A percentile compares a stretch with the other conserved stretches of the same genome.
phyloP scores from a whole-genome alignment of 306 rosid species.

The Parietaria judaica region DNA sequence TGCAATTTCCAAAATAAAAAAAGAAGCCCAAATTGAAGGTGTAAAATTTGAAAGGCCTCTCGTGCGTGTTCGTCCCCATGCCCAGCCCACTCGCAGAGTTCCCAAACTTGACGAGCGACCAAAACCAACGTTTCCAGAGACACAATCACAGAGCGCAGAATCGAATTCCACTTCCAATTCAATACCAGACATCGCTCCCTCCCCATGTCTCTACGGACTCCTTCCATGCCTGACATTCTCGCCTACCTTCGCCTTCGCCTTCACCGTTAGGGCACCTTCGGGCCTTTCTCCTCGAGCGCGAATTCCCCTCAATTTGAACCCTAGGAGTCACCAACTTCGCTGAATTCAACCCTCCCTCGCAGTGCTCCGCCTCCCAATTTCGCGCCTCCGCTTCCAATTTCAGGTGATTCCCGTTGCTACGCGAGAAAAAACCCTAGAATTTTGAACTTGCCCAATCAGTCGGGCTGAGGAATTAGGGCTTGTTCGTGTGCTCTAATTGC shows the following conservation, averaged over 20 bases:
- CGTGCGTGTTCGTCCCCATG: slow-evolving; percentile 60
- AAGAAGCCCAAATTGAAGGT: slow-evolving; percentile 69
- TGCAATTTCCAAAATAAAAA: no score
- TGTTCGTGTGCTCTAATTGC: slow-evolving; percentile 25
- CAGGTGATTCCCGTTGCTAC: slow-evolving; percentile 49
- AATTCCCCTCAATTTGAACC: slow-evolving; percentile 48
- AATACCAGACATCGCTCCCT: background rate
- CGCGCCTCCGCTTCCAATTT: slow-evolving; percentile 21
- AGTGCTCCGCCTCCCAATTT: slow-evolving; percentile 55
- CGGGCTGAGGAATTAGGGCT: slow-evolving; percentile 43
- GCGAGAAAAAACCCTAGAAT: slow-evolving; percentile 77
- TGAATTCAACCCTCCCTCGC: slow-evolving; percentile 24
- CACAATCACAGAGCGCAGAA: background rate
- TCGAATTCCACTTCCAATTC: slow-evolving; percentile 20
- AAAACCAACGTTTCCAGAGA: slow-evolving; percentile 15
- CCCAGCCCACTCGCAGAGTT: slow-evolving; percentile 91
- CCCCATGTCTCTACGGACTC: slow-evolving; percentile 15
- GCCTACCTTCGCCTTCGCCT: slow-evolving; percentile 3
- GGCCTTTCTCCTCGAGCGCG: slow-evolving; percentile 20
- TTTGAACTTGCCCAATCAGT: slow-evolving; percentile 30
- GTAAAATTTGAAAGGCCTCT: slow-evolving; percentile 59
- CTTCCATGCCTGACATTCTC: slow-evolving; percentile 63
- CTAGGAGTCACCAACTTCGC: slow-evolving; percentile 55
- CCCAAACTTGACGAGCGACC: slow-evolving; percentile 26
- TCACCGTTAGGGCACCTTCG: slow-evolving; percentile 48